A percentile compares a stretch with the other conserved stretches of the same genome.
These are phyloP conservation scores for Monilinia aucupariae DNA, from an alignment of 2,329 filamentous ascomycete species.

Conservation along the genomic window DNA sequence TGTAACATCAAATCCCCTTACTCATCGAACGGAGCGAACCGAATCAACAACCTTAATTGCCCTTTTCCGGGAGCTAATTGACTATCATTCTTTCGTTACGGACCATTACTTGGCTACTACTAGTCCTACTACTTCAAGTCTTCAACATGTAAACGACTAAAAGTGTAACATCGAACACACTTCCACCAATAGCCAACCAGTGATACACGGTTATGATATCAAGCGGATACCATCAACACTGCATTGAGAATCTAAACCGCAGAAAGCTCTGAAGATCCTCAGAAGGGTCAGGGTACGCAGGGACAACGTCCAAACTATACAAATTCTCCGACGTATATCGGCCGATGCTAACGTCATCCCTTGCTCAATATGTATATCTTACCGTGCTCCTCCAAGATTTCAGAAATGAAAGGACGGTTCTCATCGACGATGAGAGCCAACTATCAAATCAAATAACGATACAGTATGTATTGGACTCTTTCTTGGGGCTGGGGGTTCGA, in stretches of 20 bases:
- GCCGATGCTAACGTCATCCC: neutral
- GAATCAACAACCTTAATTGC: slow-evolving; percentile 1
- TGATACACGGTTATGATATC: neutral
- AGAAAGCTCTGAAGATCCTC: neutral
- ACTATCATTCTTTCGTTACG: neutral
- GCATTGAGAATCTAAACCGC: neutral
- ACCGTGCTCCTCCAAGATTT: neutral
- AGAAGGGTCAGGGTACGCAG: neutral
- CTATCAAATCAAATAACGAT: slow-evolving; percentile 2
- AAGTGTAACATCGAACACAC: neutral
- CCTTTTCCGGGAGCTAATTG: neutral
- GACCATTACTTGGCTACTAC: neutral
- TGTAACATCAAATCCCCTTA: neutral
- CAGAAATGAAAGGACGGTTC: neutral
- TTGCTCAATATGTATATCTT: slow-evolving; percentile 8
- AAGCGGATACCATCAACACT: neutral
- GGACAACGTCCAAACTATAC: neutral
- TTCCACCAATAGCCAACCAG: neutral
- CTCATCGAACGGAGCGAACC: slow-evolving; percentile 11
- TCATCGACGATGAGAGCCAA: neutral
- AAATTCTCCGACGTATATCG: slow-evolving; percentile 1
- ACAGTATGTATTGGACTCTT: neutral
- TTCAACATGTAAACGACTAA: neutral
- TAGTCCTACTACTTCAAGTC: neutral
- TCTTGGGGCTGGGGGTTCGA: neutral